A percentile compares a stretch with the other conserved stretches of the same genome.
Conservation (phyloP, 2,329 filamentous ascomycete genomes). For the Bertia moriformis region DNA sequence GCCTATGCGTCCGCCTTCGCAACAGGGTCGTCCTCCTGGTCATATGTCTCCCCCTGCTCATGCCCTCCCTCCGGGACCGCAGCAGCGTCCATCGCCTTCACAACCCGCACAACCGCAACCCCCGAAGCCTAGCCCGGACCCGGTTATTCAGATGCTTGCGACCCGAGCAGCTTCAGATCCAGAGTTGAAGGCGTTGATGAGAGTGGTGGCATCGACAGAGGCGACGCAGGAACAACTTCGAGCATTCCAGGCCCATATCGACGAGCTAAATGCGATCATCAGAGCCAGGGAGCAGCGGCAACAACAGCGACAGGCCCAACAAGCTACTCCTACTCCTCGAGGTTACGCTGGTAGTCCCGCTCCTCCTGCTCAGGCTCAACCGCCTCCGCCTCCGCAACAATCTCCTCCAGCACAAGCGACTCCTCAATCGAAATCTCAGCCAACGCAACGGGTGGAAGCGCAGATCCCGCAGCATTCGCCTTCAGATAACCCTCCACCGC, state of each 20-base stretch:
- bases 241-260: conserved; percentile 31
- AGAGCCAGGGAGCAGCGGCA: conserved; percentile 23
- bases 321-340: conserved; percentile 14
- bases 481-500: background rate
- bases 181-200: conserved; percentile 31
- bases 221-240: conserved; percentile 29
- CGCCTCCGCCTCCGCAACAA: background rate
- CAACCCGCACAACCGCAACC: conserved; percentile 9
- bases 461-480: too few species aligned
- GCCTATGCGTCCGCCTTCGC: background rate
- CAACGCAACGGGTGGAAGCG: background rate
- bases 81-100: conserved; percentile 1
- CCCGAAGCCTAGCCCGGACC: conserved; percentile 26
- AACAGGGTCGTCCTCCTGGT: background rate
- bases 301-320: conserved; percentile 8
- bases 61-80: background rate
- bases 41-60: background rate
- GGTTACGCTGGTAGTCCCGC: background rate
- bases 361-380: background rate
- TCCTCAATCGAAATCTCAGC: background rate
- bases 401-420: background rate
- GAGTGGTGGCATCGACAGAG: conserved; percentile 30
- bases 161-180: conserved; percentile 29
- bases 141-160: conserved; percentile 35
- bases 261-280: conserved; percentile 31